Evolutionary conservation across 495 filamentous ascomycete genomes (phyloP).

Genomic region (Daldinia bambusicola): DNA sequence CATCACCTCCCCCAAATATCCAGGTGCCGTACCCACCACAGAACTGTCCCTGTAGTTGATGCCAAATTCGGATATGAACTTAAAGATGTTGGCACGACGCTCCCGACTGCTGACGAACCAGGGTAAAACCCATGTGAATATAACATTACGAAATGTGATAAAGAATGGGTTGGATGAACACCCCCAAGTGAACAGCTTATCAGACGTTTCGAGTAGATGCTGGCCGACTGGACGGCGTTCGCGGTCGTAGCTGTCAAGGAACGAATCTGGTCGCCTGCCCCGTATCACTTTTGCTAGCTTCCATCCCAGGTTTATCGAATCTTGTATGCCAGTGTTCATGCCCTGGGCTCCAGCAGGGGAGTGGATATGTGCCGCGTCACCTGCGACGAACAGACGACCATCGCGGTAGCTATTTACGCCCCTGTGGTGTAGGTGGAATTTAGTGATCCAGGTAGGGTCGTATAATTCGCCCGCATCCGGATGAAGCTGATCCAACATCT

Average conservation of each 20-base stretch:
- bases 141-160: constrained; percentile 45
- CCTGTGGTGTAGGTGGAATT: constrained; percentile 53
- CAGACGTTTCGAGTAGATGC: constrained; percentile 47
- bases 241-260: constrained; percentile 52
- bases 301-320: constrained; percentile 69
- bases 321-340: constrained; percentile 69
- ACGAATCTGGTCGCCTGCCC: constrained; percentile 27
- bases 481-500: constrained; percentile 29
- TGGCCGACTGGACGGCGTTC: constrained; percentile 52
- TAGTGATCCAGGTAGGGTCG: constrained; percentile 52
- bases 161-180: constrained; percentile 44
- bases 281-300: constrained; percentile 55
- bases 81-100: constrained; percentile 40
- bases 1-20: constrained; percentile 30
- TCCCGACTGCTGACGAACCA: constrained; percentile 40
- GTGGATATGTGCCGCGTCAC: constrained; percentile 68
- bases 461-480: constrained; percentile 48
- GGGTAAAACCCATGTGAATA: constrained; percentile 52
- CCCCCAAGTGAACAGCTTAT: constrained; percentile 52
- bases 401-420: constrained; percentile 52
- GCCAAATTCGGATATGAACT: constrained; percentile 54
- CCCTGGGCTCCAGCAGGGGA: constrained; percentile 66
- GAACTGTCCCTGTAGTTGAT: constrained; percentile 52
- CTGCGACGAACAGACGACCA: constrained; percentile 61
- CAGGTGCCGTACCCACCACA: constrained; percentile 24